These are phyloP conservation scores for Hericium alpestre DNA, from an alignment of 768 basidiomycete genomes.

Conservation along the genomic window DNA sequence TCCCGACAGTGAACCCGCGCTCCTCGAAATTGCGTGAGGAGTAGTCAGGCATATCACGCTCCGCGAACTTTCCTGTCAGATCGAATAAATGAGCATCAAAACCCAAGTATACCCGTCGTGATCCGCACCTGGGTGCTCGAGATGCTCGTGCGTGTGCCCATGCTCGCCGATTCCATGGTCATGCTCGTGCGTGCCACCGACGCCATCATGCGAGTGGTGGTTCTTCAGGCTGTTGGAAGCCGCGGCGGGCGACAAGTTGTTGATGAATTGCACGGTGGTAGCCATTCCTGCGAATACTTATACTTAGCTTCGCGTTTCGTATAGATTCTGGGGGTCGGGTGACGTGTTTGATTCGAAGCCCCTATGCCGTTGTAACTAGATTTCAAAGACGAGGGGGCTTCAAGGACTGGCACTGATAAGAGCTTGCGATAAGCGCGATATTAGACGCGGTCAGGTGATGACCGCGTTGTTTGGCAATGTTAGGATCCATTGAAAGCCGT, in stretches of 20 bases:
- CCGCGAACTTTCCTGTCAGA: constrained; percentile 71
- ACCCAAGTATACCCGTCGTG: neutral
- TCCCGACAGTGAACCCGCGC: constrained; percentile 94
- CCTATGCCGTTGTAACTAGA: no score
- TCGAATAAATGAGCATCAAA: neutral
- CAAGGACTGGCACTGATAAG: no score
- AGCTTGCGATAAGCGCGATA: no score
- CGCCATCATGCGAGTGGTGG: constrained; percentile 40
- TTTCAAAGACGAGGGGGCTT: no score
- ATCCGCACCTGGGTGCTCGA: constrained; percentile 72
- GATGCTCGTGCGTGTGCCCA: constrained; percentile 89
- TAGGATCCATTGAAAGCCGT: no score
- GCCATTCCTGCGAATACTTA: constrained; percentile 1
- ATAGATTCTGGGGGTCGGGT: no score
- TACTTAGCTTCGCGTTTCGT: no score
- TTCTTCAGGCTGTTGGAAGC: constrained; percentile 22
- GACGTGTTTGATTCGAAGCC: no score
- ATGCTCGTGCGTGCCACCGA: constrained; percentile 31
- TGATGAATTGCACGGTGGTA: constrained; percentile 70
- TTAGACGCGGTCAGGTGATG: no score
- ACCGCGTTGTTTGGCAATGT: no score
- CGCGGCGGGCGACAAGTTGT: constrained; percentile 38
- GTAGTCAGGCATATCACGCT: constrained; percentile 89
- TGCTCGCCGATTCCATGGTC: constrained; percentile 60
- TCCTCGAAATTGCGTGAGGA: constrained; percentile 76